phyloP scores from a whole-genome alignment of 768 basidiomycete species.

The Wakefieldia striispora region DNA sequence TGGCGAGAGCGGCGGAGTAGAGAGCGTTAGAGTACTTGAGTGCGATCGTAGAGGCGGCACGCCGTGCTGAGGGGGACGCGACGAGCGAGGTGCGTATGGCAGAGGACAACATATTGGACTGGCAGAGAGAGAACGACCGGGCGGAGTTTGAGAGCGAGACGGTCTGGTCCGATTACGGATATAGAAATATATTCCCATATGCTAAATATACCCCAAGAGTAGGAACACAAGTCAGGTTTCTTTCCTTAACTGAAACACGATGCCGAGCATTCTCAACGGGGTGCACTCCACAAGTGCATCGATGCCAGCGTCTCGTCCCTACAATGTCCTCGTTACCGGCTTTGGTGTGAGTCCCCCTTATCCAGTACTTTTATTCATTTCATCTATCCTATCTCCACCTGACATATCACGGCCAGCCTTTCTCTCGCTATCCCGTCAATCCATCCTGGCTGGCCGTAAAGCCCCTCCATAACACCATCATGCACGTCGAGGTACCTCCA shows the following conservation, averaged over 20 bases:
- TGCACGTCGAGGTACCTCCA: slow-evolving; percentile 39
- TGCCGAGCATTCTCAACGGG: slow-evolving; percentile 32
- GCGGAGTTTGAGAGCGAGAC: slow-evolving; percentile 1
- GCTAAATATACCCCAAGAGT: not conserved
- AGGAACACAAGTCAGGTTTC: no score
- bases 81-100: slow-evolving; percentile 49
- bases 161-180: slow-evolving; percentile 6
- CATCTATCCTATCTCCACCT: slow-evolving; percentile 16
- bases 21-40: slow-evolving; percentile 82
- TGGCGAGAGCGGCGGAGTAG: slow-evolving; percentile 77
- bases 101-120: slow-evolving; percentile 62
- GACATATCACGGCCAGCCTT: slow-evolving; percentile 44
- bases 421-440: slow-evolving; percentile 53
- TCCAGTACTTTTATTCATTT: slow-evolving; percentile 22
- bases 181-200: slow-evolving; percentile 9
- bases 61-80: slow-evolving; percentile 44
- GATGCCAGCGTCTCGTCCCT: slow-evolving; percentile 32
- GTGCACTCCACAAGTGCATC: slow-evolving; percentile 11
- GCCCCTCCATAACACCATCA: slow-evolving; percentile 54
- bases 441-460: slow-evolving; percentile 73
- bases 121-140: slow-evolving; percentile 29
- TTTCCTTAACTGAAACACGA: no score
- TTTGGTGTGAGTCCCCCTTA: slow-evolving; percentile 48
- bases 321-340: slow-evolving; percentile 49
- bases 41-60: slow-evolving; percentile 75